These are phyloP conservation scores for Hypoxylon rubiginosum DNA, from an alignment of 2,329 filamentous ascomycete species.

Conservation along the genomic window DNA sequence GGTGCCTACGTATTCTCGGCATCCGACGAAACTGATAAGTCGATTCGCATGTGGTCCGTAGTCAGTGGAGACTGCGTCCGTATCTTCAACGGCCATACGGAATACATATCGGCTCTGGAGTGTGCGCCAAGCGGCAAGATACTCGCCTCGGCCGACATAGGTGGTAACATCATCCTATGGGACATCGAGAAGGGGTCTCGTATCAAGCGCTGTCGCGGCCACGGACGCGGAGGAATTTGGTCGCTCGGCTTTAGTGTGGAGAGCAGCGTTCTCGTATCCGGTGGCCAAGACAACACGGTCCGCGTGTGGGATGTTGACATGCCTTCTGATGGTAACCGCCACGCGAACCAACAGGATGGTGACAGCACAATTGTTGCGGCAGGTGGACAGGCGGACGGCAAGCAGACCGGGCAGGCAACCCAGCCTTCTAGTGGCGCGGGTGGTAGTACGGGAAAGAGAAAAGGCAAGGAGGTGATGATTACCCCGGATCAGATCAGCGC, in stretches of 20 bases:
- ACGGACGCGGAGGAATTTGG: conserved; percentile 94
- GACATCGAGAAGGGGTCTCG: conserved; percentile 87
- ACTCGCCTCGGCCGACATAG: conserved; percentile 89
- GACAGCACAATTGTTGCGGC: conserved; percentile 59
- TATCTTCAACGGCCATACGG: conserved; percentile 91
- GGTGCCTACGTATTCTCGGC: conserved; percentile 94
- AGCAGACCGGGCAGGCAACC: conserved; percentile 49
- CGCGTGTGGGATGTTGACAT: conserved; percentile 92
- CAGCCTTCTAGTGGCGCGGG: conserved; percentile 51
- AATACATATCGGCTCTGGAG: conserved; percentile 86
- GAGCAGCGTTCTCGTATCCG: conserved; percentile 89
- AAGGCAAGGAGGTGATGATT: conserved; percentile 89
- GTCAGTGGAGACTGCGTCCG: conserved; percentile 87
- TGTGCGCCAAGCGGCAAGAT: conserved; percentile 90
- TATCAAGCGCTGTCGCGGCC: conserved; percentile 93
- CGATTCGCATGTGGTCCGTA: conserved; percentile 98
- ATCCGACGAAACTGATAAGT: conserved; percentile 86
- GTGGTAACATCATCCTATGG: conserved; percentile 94
- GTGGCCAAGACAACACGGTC: conserved; percentile 91
- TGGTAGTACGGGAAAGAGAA: conserved; percentile 71
- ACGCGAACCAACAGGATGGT: conserved; percentile 55
- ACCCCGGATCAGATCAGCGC: conserved; percentile 94
- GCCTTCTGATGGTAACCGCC: conserved; percentile 69
- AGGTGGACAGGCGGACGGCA: conserved; percentile 58
- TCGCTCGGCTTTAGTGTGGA: conserved; percentile 94